Conservation (phyloP, 495 filamentous ascomycete species). For the Aspergillus bertholletiae region DNA sequence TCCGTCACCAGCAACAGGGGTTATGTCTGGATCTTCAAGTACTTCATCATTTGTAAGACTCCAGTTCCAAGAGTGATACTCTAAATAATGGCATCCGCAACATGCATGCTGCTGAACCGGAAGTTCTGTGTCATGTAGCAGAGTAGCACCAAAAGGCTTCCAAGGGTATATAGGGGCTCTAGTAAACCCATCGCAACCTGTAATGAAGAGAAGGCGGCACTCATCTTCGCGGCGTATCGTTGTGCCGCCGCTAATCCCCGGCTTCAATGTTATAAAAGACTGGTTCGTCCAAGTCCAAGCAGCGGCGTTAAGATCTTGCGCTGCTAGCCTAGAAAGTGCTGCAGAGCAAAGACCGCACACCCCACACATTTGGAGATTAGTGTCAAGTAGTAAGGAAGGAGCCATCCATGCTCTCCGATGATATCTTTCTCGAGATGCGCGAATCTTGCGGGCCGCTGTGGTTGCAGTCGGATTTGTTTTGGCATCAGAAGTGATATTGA, state of each 20-base stretch:
- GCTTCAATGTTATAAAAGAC: conserved; percentile 19
- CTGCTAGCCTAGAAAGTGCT: conserved; percentile 23
- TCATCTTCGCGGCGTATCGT: conserved; percentile 23
- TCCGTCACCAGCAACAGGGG: too few relatives aligned
- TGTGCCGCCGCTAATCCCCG: conserved; percentile 6
- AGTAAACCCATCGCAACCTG: conserved; percentile 17
- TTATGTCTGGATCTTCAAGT: background rate
- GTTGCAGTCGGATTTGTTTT: conserved; percentile 3
- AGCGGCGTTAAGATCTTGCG: conserved; percentile 19
- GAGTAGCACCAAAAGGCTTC: conserved; percentile 26
- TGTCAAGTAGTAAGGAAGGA: conserved; percentile 24
- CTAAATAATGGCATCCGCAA: conserved; percentile 21
- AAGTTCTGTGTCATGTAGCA: conserved; percentile 21
- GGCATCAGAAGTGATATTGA: conserved; percentile 17
- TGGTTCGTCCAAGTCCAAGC: conserved; percentile 20
- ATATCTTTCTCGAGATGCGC: too few relatives aligned
- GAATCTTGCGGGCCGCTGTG: too few relatives aligned
- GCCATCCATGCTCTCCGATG: conserved; percentile 21
- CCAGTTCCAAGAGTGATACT: conserved; percentile 27
- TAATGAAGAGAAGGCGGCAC: conserved; percentile 26
- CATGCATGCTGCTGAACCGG: conserved; percentile 20
- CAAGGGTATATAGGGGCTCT: conserved; percentile 19
- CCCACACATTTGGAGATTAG: conserved; percentile 23
- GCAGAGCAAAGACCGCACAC: conserved; percentile 23
- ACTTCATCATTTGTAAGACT: conserved; percentile 10